A percentile compares a stretch with the other conserved stretches of the same genome.
Conservation (phyloP, 2,329 filamentous ascomycete species). For the Paracoccidioides brasiliensis region DNA sequence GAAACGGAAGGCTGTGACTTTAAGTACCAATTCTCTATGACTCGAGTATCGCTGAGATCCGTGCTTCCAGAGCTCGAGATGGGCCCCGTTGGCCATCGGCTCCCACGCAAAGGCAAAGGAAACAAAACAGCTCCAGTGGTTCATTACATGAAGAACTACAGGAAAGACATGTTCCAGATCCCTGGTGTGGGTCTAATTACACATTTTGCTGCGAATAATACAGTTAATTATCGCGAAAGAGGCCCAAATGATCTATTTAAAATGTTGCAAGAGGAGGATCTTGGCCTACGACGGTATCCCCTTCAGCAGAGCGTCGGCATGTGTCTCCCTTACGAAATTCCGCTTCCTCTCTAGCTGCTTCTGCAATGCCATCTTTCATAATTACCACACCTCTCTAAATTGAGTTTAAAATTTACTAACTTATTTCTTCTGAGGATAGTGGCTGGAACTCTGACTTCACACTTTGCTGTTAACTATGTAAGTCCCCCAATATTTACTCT, state of each 20-base stretch:
- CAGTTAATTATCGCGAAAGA: constrained; percentile 36
- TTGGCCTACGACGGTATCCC: constrained; percentile 35
- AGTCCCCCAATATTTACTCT: constrained; percentile 7
- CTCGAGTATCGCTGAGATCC: constrained; percentile 19
- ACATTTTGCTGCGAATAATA: constrained; percentile 45
- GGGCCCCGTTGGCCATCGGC: constrained; percentile 12
- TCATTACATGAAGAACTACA: constrained; percentile 17
- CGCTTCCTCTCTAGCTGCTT: not conserved
- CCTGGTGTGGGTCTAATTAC: constrained; percentile 34
- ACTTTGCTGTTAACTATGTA: constrained; percentile 39
- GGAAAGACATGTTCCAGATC: constrained; percentile 23
- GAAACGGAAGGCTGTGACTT: constrained; percentile 40
- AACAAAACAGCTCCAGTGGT: constrained; percentile 1
- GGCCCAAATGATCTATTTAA: constrained; percentile 52
- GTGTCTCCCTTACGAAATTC: constrained; percentile 6
- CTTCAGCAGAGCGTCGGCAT: constrained; percentile 23
- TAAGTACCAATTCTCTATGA: constrained; percentile 19
- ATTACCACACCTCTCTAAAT: not conserved
- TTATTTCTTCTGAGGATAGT: constrained; percentile 15
- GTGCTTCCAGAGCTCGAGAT: constrained; percentile 22
- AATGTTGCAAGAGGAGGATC: constrained; percentile 32
- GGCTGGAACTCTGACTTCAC: constrained; percentile 28
- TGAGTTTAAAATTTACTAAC: not conserved
- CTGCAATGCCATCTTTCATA: too few species aligned
- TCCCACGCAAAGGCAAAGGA: not conserved